A percentile compares a stretch with the other conserved stretches of the same genome.
phyloP scores from a whole-genome alignment of 495 filamentous ascomycete species.

The Tuber indicum region DNA sequence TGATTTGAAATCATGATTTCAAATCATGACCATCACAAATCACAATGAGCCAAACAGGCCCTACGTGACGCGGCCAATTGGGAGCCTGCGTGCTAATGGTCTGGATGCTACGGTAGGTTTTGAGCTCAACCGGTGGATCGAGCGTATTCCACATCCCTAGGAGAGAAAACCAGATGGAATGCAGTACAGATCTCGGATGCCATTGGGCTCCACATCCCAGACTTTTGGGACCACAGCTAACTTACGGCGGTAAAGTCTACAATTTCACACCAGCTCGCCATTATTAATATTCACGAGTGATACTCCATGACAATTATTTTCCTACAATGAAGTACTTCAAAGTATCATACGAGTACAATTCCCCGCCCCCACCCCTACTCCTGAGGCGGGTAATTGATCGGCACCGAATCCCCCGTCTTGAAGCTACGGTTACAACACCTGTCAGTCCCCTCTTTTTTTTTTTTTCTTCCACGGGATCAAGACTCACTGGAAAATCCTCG shows the following conservation, averaged over 20 bases:
- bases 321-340: background rate
- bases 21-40: too few relatives aligned
- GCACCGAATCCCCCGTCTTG: background rate
- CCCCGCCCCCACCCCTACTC: background rate
- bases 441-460: background rate
- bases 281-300: background rate
- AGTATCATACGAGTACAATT: background rate
- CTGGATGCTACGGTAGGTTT: background rate
- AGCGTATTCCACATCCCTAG: background rate
- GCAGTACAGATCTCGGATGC: background rate
- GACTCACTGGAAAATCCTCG: constrained; percentile 20
- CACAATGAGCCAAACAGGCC: too few relatives aligned
- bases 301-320: background rate
- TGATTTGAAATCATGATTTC: too few relatives aligned
- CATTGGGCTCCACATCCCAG: background rate
- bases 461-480: background rate
- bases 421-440: background rate
- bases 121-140: background rate
- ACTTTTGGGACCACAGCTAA: background rate
- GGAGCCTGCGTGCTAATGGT: background rate
- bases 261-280: background rate
- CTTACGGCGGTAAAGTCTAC: background rate
- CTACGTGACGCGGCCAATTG: background rate
- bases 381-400: background rate
- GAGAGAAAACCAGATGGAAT: background rate